Evolutionary conservation across 768 basidiomycete species (phyloP).

Genomic region (Suillus occidentalis): DNA sequence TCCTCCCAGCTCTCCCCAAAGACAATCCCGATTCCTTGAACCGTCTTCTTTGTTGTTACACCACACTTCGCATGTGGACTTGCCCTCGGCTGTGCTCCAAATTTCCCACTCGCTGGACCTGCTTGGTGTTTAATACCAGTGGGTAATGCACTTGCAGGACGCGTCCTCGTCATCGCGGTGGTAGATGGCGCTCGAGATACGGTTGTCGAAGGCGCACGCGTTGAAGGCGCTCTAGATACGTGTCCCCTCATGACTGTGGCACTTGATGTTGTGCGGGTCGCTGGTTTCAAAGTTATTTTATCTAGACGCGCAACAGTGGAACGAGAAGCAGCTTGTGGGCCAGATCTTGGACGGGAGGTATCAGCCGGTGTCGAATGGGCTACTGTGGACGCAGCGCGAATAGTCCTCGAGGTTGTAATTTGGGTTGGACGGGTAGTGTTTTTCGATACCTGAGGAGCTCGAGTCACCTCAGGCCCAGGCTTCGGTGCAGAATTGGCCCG

Average conservation of each 20-base stretch:
- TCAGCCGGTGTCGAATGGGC: neutral
- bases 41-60: constrained; percentile 31
- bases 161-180: constrained; percentile 13
- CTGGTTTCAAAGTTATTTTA: neutral
- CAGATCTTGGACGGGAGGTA: neutral
- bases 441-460: neutral
- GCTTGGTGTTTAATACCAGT: constrained; percentile 2
- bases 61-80: constrained; percentile 7
- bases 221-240: neutral
- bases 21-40: constrained; percentile 28
- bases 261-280: neutral
- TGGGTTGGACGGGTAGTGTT: neutral
- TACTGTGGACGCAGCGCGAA: neutral
- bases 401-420: neutral
- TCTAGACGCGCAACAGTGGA: neutral
- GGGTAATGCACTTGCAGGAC: constrained; percentile 10
- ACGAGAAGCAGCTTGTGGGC: constrained; percentile 2
- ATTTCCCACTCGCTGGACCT: neutral
- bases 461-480: neutral
- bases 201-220: constrained; percentile 14
- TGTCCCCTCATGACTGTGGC: neutral
- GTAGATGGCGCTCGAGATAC: constrained; percentile 13
- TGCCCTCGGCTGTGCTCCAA: neutral
- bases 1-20: constrained; percentile 27
- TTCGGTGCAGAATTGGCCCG: constrained; percentile 11